Conservation (phyloP, 495 filamentous ascomycete genomes). For the Friedmanniomyces simplex region DNA sequence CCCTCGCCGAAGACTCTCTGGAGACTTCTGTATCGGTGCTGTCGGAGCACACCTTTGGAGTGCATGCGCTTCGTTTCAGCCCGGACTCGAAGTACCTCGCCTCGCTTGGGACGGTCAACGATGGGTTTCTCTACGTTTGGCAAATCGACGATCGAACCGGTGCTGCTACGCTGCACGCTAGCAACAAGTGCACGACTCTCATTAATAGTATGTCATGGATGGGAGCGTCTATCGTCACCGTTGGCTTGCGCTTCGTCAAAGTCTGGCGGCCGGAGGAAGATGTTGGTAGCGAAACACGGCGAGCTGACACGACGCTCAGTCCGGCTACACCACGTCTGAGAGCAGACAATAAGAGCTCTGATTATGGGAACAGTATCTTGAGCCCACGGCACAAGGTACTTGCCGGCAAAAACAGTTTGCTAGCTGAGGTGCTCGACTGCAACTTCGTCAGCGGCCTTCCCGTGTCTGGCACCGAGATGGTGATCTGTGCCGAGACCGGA, state of each 20-base stretch:
- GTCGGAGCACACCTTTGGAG: constrained; percentile 82
- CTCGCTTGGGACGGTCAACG: constrained; percentile 75
- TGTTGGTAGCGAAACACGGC: constrained; percentile 34
- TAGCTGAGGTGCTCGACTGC: constrained; percentile 66
- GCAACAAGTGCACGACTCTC: constrained; percentile 83
- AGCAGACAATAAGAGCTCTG: constrained; percentile 30
- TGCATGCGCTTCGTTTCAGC: constrained; percentile 81
- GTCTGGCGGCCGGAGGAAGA: constrained; percentile 73
- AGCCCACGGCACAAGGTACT: constrained; percentile 32
- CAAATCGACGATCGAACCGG: constrained; percentile 73
- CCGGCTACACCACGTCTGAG: constrained; percentile 2
- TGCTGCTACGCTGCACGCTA: constrained; percentile 73
- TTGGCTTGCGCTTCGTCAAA: constrained; percentile 86
- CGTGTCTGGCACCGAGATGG: constrained; percentile 52
- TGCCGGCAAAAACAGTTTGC: constrained; percentile 54
- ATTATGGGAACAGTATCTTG: constrained; percentile 34
- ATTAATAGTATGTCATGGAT: constrained; percentile 83
- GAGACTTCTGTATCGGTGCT: constrained; percentile 79
- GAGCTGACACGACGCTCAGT: constrained; percentile 27
- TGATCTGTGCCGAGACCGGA: constrained; percentile 62
- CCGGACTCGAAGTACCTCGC: constrained; percentile 78
- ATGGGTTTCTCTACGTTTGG: constrained; percentile 93
- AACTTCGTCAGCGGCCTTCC: constrained; percentile 71
- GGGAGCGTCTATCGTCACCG: constrained; percentile 57
- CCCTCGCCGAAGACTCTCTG: constrained; percentile 60